These are phyloP conservation scores for Brassica juncea DNA, from an alignment of 345 rosid species.

Conservation along the genomic window DNA sequence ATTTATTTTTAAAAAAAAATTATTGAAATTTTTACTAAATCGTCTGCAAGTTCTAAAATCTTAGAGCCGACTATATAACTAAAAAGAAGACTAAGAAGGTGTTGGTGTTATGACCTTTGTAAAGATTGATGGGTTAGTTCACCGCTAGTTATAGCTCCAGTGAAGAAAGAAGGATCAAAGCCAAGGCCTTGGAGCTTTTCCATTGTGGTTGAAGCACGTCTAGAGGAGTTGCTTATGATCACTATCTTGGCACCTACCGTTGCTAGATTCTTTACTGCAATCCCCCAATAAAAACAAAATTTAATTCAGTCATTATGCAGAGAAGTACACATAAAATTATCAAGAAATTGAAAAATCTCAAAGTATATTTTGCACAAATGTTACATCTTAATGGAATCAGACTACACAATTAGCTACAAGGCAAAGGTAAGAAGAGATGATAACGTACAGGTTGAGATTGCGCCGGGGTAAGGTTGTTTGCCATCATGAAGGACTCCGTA, in stretches of 20 bases:
- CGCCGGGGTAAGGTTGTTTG: conserved; percentile 87
- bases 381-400: neutral
- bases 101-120: conserved; percentile 51
- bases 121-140: conserved; percentile 82
- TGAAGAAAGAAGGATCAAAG: conserved; percentile 89
- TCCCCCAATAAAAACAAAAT: conserved; percentile 15
- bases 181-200: conserved; percentile 79
- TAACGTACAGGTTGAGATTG: conserved; percentile 77
- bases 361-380: neutral
- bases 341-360: no score
- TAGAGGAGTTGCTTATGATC: conserved; percentile 84
- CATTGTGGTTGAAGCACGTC: conserved; percentile 81
- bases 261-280: conserved; percentile 75
- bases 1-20: no score
- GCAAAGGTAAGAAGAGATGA: conserved; percentile 21
- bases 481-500: conserved; percentile 98
- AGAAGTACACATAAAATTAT: conserved; percentile 5
- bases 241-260: conserved; percentile 77
- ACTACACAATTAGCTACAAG: conserved; percentile 8
- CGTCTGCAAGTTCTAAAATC: no score
- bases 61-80: no score
- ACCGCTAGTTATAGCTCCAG: conserved; percentile 90
- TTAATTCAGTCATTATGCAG: neutral
- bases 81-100: neutral
- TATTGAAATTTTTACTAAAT: no score